Evolutionary conservation across 2,329 filamentous ascomycete genomes (phyloP).

Genomic region (Ophiostoma tasmaniense): DNA sequence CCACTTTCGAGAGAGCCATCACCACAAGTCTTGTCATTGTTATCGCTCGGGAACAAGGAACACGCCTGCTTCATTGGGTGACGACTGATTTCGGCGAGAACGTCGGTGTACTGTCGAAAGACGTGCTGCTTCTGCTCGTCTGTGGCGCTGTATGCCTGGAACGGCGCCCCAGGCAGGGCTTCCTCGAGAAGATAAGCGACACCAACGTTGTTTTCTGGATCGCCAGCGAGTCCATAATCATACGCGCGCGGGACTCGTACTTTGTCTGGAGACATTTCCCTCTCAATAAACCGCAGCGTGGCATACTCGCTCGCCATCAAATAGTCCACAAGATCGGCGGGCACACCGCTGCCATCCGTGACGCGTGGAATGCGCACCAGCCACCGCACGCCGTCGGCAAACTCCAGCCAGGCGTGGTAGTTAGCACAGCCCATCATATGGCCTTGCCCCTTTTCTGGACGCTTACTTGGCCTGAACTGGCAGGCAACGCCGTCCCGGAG

Average conservation of each 20-base stretch:
- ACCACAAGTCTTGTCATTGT: too few relatives aligned
- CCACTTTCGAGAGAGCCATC: too few relatives aligned
- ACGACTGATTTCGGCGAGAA: neutral
- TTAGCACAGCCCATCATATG: constrained; percentile 18
- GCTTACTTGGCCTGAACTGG: too few relatives aligned
- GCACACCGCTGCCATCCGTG: neutral
- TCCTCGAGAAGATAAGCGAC: constrained; percentile 14
- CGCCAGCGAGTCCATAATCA: neutral
- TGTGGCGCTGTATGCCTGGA: constrained; percentile 9
- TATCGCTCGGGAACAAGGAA: neutral
- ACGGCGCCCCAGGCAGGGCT: constrained; percentile 10
- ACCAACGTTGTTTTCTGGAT: constrained; percentile 7
- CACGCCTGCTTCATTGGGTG: neutral
- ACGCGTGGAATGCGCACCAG: neutral
- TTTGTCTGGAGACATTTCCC: neutral
- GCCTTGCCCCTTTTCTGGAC: too few relatives aligned
- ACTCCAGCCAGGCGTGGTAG: constrained; percentile 12
- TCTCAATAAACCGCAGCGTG: constrained; percentile 3
- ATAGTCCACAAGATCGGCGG: neutral
- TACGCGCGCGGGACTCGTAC: neutral
- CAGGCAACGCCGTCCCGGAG: neutral
- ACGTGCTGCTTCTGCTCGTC: constrained; percentile 3
- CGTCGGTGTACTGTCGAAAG: constrained; percentile 12
- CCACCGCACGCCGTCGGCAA: neutral
- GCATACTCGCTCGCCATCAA: constrained; percentile 14